Base-by-base conservation (phyloP, 2,329 filamentous ascomycete genomes). In the Hysterium pulicare region DNA sequence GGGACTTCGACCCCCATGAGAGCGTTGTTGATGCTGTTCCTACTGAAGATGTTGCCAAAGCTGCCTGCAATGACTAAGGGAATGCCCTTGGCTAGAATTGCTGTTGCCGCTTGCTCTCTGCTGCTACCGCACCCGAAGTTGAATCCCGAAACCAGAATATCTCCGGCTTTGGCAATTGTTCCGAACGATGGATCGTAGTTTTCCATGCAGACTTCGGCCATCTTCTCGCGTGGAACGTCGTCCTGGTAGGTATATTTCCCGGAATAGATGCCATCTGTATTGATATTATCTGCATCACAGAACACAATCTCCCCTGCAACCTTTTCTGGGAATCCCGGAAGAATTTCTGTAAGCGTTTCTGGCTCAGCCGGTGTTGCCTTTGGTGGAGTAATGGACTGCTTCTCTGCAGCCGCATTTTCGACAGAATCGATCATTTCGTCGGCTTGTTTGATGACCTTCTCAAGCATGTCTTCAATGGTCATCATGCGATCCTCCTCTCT, bases 211-310 rank as follows among this genome's bases (percentile, higher is more conserved):
- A 90, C 90, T 51, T 86, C 74, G 0, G 89, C 88, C 91, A 97
- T 96, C 43, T 81, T 81, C 47, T 88, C 84, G 0, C 70, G 73
- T 0, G 86, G 71, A 1, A 97, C 76, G 56, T 87, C 78, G 60
- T 97, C 90, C 62, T 94, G 88, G 68, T 97, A 97, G 0, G 90
- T 96, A 66, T 88, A 90, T 62, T 90, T 90, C 4, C 87, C 89
- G 0, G 90, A 86, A 66, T 97, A 97, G 64, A 97, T 95, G 41
- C 79, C 84, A 59, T 97, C 91, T 0, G 91, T 97, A 69, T 93
- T 87, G 63, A 96, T 81, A 69, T 95, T 94, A 63, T 90, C 86
- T 1, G 79, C 81, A 57, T 95, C 87, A 61, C 81, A 87, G 68
- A 93, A 95, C 35, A 95, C 75, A 45, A 97, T 94, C 66, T 96